Base-by-base conservation (phyloP, 805 yeast genomes). In the Saccharomycopsis amapae region DNA sequence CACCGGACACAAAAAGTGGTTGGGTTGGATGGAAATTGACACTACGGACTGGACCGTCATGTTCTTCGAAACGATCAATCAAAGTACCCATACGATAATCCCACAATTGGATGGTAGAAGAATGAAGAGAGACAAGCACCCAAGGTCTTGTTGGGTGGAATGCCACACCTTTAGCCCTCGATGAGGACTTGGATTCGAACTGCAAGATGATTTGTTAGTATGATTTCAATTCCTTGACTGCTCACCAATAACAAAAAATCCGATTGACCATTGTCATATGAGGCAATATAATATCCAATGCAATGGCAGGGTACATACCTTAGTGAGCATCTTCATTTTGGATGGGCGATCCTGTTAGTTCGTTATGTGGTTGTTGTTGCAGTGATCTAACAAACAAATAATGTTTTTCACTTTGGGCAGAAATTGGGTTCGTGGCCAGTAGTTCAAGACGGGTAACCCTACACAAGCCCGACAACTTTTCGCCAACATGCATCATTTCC, bases 51-150 rank as follows among this genome's bases (percentile, higher is more conserved):
- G 98, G 97, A 23, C 99, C 99, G 58, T 85, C 96, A 63, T 93
- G 99, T 58, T 90, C 98, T 66, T 93, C 98, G 60, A 88, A 93
- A 48, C 97, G 77, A 64, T 89, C 97, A 61, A 93, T 80, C 62
- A 93, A 69, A 2, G 97, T 88, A 37, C 99, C 99, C 99, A 93
- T 93, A 60, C 99, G 81, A 67, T 94, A 93, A 66, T 93, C 99
- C 99, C 99, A 93, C 53, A 93, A 73, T 65, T 94, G 98, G 62
- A 93, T 90, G n/a, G 96, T 88, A n/a, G 96, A 87, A 23, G 96
- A 85, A 64, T 90, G 93, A 51, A 94, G 73, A 5, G 97, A 88
- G 28, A 89, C 97, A 57, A 93, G 73, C 50, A 88, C 86, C 97
- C 96, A 93, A 49, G 98, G 97, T 64, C 93, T 72, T 55, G 80